Base-by-base conservation (phyloP, 2,329 filamentous ascomycete species). In the Camptophora hylomeconis region DNA sequence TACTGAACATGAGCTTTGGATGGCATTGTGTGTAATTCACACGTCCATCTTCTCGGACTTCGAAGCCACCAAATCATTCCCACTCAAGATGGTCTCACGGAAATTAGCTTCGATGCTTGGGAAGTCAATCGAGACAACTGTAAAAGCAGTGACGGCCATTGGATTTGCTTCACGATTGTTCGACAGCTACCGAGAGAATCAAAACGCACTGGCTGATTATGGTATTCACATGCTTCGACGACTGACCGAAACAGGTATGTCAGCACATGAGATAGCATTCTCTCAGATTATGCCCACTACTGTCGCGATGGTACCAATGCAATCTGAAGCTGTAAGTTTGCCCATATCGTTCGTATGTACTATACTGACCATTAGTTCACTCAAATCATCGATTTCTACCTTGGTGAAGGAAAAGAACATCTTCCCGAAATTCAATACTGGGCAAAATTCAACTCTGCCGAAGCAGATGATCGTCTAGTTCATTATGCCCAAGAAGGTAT, bases 401-500 rank as follows among this genome's bases (percentile, higher is more conserved):
- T 84, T 4, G 67, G 69, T 0, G 54, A 67, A 17, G 68, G 71
- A 41, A 53, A 60, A 31, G 41, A 57, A 8, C 60, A 82, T 44
- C 51, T 79, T 1, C 58, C 67, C 0, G 68, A 73, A 23, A 63
- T 86, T 31, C 65, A 75, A 40, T 56, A 57, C 11, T 57, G 79
- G 10, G 70, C 80, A 16, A 56, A 62, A 18, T 48, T 65, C 20
- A 60, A 71, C 4, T 58, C 65, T 0, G 57, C 58, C 1, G 68
- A 74, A 38, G 67, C 64, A 0, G 75, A 83, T 38, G 62, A 71
- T 2, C 56, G 69, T 18, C 61, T 87, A 2, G 61, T 78, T 1
- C 75, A 72, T 20, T 84, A 81, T 46, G 72, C 69, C 23, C 63
- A 78, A 59, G 82, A 82, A 51, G 79, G 73, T 10, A 65, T 80